Base-by-base conservation (phyloP, 768 basidiomycete species). In the Saitozyma podzolica region DNA sequence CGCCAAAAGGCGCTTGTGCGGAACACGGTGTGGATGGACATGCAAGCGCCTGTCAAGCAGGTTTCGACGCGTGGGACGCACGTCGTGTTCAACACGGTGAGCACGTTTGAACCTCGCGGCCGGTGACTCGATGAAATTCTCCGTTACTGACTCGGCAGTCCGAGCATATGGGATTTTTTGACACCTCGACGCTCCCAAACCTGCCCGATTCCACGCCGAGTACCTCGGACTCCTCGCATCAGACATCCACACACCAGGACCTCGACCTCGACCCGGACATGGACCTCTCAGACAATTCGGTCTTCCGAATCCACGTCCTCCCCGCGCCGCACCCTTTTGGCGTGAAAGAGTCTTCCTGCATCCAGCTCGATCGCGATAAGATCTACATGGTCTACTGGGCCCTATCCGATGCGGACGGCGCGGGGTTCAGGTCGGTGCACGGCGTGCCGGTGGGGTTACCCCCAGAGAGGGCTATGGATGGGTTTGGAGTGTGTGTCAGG, bases 61-160 rank as follows among this genome's bases (percentile, higher is more conserved):
- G 57, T 72, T 1, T 55, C 68, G 1, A 65, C 64, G 3, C 53
- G 63, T 17, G 56, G 59, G 8, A 59, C 67, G 9, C 64, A 62
- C 20, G 63, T 68, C n/a, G 63, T 54, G 0, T 20, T 64, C 11
- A 54, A 19, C 16, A 61, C 56, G 39, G 64, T 69, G 40, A 66
- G 70, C 60, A n/a, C 6, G 9, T 3, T 8, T 7, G 19, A 19
- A 14, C 39, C 53, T 29, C 17, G 61, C 62, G 11, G 29, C 5
- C 29, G 2, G 29, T 29, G 29, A 29, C 29, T 29, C 5, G n/a
- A 29, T 29, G 29, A 29, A 29, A 5, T 5, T 2, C 29, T 29
- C 29, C 29, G 29, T 29, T 29, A 29, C 29, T 29, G 29, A 29
- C 29, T 2, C 29, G 29, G 29, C 29, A 29, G 29, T 29, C 55